Evolutionary conservation across 2,329 filamentous ascomycete genomes (phyloP), one percentile per base, ranked within the genome.

Genomic region (Talaromyces sp.): DNA sequence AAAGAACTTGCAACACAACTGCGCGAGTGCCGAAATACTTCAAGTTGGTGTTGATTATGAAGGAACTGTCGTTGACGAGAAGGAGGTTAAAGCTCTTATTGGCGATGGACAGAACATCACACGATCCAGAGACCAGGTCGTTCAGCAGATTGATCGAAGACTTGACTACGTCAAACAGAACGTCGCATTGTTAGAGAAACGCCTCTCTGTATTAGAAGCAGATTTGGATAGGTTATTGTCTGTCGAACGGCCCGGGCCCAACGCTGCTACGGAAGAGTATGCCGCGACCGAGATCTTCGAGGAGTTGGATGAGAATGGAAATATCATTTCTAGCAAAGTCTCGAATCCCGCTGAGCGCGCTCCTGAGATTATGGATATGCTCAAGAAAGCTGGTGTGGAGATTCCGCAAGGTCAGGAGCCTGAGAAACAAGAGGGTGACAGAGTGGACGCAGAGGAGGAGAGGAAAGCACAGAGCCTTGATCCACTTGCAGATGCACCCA

Each of bases 211-310:
- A 1, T 84, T 84, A 6, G 86, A 96, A 71, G 61, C 67, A 40
- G 88, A 88, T 66, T 76, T 93, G 51, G 83, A 84, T 15, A 84
- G 84, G 9, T 80, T 87, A 10, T 78, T 84, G 9, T 76, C 85
- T 3, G 73, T 84, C 43, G 82, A 80, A 57, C 80, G 85, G 22
- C 82, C 86, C 0, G 84, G 86, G 56, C 19, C 41, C 13, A 58
- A 55, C 10, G 28, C 60, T 19, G 78, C 81, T 45, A 79, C 78
- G 54, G 85, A 86, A 11, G 86, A 85, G 1, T 77, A 91, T 53
- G 89, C 91, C 0, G 83, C 97, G 59, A 92, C 89, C 33, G 94
- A 97, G 66, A 97, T 99, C 63, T 80, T 91, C 56, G 94, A 99
- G 73, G 85, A 96, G 75, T 78, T 97, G 22, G 94, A 97, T 68